Conservation (phyloP, 129 eudicot species). For the Heracleum sosnowskyi region DNA sequence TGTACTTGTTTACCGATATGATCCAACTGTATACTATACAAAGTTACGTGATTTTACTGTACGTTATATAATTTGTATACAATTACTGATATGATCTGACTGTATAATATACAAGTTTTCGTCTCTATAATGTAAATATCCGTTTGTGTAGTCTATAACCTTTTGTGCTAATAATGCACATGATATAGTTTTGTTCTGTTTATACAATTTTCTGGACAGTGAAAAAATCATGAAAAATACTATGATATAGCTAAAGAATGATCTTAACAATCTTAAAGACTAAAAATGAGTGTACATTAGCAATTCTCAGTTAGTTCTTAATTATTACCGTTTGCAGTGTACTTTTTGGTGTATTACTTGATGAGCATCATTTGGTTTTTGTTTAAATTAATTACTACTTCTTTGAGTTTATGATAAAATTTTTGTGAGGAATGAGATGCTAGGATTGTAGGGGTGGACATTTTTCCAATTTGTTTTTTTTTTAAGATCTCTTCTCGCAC, state of each 20-base stretch:
- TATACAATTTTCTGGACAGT: background rate
- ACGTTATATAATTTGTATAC: no score
- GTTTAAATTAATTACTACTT: background rate
- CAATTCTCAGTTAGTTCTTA: background rate
- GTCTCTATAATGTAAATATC: no score
- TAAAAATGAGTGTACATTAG: background rate
- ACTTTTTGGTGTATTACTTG: background rate
- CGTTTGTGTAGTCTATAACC: no score
- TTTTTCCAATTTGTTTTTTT: background rate
- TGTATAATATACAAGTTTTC: no score
- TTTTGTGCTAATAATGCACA: no score
- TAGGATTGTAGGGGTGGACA: background rate
- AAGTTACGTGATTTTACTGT: no score
- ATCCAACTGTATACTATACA: no score
- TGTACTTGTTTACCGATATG: no score
- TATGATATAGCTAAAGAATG: background rate
- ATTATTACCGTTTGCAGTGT: background rate
- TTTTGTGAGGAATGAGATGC: background rate
- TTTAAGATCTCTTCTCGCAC: background rate
- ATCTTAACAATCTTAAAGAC: background rate
- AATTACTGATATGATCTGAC: no score
- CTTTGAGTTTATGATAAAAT: background rate
- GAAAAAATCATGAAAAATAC: background rate
- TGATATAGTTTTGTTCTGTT: background rate
- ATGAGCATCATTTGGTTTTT: background rate